Conservation (phyloP, 1,284 basidiomycete genomes). For the Fomitopsis betulina region DNA sequence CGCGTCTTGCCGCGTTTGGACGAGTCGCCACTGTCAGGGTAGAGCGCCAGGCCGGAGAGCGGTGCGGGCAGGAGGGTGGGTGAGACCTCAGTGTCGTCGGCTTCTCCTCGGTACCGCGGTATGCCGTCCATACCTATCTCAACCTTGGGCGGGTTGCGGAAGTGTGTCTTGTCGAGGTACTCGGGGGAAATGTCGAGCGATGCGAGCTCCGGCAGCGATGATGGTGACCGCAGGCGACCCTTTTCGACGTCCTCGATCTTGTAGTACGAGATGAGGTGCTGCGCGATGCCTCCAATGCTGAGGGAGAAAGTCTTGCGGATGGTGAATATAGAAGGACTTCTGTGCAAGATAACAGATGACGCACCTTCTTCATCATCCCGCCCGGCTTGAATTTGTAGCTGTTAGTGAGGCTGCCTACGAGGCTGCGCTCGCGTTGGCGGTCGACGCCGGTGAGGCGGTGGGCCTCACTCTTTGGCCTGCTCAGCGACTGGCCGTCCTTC, state of each 20-base stretch:
- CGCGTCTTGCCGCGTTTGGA: constrained; percentile 44
- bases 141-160: constrained; percentile 85
- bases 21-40: constrained; percentile 34
- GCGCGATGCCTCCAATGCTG: constrained; percentile 79
- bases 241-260: constrained; percentile 87
- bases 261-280: constrained; percentile 97
- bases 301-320: constrained; percentile 82
- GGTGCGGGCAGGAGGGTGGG: constrained; percentile 44
- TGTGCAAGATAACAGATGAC: constrained; percentile 16
- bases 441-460: constrained; percentile 43
- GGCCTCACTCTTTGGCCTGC: constrained; percentile 57
- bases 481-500: constrained; percentile 44
- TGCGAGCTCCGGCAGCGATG: constrained; percentile 84
- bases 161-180: constrained; percentile 88
- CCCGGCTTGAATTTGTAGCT: constrained; percentile 88
- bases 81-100: constrained; percentile 57
- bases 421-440: constrained; percentile 69
- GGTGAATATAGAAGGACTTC: neutral
- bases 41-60: constrained; percentile 48
- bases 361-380: constrained; percentile 93
- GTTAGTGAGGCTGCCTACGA: constrained; percentile 88
- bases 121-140: constrained; percentile 81
- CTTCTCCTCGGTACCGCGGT: constrained; percentile 77
- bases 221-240: constrained; percentile 84
- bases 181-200: constrained; percentile 84